phyloP scores from a whole-genome alignment of 257 asterid genomes.

The Eucommia ulmoides region DNA sequence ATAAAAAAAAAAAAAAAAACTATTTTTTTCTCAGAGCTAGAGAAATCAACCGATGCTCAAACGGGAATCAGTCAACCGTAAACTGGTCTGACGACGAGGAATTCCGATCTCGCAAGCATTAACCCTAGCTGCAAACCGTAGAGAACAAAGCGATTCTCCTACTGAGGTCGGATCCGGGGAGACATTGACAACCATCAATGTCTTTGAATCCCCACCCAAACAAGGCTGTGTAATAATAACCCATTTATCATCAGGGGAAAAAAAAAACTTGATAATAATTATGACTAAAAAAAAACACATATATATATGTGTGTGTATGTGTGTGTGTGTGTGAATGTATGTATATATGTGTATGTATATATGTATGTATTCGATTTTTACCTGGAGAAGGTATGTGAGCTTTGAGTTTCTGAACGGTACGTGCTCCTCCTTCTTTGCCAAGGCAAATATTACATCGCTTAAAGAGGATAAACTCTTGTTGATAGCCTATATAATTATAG shows the following conservation, averaged over 20 bases:
- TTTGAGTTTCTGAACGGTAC: constrained; percentile 91
- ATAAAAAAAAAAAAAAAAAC: constrained; percentile 17
- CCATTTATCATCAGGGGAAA: neutral
- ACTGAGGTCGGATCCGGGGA: constrained; percentile 77
- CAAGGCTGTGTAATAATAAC: constrained; percentile 52
- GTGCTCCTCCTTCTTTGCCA: constrained; percentile 94
- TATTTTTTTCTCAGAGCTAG: neutral
- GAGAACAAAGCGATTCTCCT: constrained; percentile 93
- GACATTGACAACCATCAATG: constrained; percentile 80
- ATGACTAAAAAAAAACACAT: neutral
- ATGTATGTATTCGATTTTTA: constrained; percentile 8
- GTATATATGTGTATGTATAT: no score
- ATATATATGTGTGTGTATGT: no score
- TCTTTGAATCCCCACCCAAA: constrained; percentile 95
- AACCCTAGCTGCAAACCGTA: constrained; percentile 87
- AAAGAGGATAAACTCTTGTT: constrained; percentile 83
- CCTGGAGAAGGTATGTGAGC: constrained; percentile 99
- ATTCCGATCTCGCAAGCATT: constrained; percentile 93
- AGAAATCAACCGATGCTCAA: constrained; percentile 66
- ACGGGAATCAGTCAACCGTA: constrained; percentile 58
- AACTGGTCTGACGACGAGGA: constrained; percentile 85
- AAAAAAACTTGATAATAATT: neutral
- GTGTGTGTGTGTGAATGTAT: no score
- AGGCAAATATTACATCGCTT: constrained; percentile 85
- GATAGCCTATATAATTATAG: constrained; percentile 49